Evolutionary conservation across 192 early-diverging fungal genomes (phyloP).

Genomic region (Mortierella antarctica): DNA sequence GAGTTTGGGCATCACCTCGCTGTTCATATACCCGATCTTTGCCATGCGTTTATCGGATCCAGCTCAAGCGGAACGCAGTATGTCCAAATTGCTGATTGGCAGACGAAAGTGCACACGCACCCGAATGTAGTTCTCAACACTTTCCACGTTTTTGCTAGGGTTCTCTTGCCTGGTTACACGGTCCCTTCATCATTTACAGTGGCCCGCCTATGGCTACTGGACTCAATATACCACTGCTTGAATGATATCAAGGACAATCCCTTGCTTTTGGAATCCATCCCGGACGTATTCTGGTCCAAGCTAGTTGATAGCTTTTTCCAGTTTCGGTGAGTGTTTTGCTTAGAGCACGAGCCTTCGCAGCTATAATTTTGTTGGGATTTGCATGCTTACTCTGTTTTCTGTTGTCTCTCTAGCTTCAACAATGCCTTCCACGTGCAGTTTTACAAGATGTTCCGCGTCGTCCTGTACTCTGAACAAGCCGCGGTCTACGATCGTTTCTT

Average conservation of each 20-base stretch:
- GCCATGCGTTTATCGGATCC: slow-evolving; percentile 30
- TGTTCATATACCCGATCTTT: slow-evolving; percentile 25
- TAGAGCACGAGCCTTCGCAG: background rate
- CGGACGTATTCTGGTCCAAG: slow-evolving; percentile 22
- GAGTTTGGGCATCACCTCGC: slow-evolving; percentile 31
- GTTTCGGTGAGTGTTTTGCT: slow-evolving; percentile 16
- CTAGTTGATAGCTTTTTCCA: slow-evolving; percentile 49
- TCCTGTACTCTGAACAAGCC: slow-evolving; percentile 32
- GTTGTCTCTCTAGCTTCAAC: slow-evolving; percentile 31
- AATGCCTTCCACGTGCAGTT: slow-evolving; percentile 51
- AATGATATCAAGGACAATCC: slow-evolving; percentile 42
- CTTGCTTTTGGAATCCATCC: slow-evolving; percentile 24
- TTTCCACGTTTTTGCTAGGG: slow-evolving; percentile 6
- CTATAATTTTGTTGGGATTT: background rate
- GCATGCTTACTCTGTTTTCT: background rate
- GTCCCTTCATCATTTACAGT: slow-evolving; percentile 41
- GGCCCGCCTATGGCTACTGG: slow-evolving; percentile 45
- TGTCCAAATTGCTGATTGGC: background rate
- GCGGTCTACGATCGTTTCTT: slow-evolving; percentile 28
- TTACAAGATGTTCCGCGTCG: slow-evolving; percentile 47
- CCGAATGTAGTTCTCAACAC: background rate
- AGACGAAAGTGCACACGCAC: background rate
- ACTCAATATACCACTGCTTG: slow-evolving; percentile 50
- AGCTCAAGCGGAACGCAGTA: slow-evolving; percentile 27
- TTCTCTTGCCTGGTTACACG: slow-evolving; percentile 27